Evolutionary conservation across 2,329 filamentous ascomycete genomes (phyloP), one percentile per base, ranked within the genome.

Genomic region (Fonsecaea pugnacius): DNA sequence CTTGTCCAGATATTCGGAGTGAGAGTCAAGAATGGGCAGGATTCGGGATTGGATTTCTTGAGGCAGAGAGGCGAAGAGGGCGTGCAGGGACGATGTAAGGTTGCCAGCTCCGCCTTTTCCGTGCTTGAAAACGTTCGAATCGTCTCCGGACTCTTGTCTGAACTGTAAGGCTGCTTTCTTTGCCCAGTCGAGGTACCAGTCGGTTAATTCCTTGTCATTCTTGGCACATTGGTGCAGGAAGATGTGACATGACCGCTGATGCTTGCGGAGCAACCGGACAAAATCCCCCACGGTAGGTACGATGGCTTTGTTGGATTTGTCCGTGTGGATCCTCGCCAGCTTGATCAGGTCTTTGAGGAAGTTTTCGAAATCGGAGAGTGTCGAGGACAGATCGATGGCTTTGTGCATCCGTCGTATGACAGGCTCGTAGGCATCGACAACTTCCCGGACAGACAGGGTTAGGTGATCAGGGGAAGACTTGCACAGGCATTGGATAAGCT

Each of bases 341-440:
- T 86, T 85, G 74, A 95, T 85, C 63, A 93, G 84, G 67, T 92
- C 90, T 5, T 85, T 84, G 24, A 93, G 73, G 71, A 95, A 92
- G 9, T 78, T 80, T 73, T 93, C 87, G 1, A 85, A 79, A 38
- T 91, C 87, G 40, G 83, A 82, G 6, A 94, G 75, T 21, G 91
- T 89, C 43, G 87, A 87, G 36, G 85, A 86, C 5, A 94, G 81
- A 71, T 93, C 89, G 27, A 92, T 84, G 1, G 85, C 84, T 60
- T 90, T 84, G 73, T 94, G 91, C 6, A 93, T 80, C 2, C 82
- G 79, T 24, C 90, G 83, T 62, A 95, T 91, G 64, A 92, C 86
- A 0, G 89, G 89, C 58, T 92, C 90, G 69, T 90, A 91, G 1
- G 88, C 87, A 0, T 83, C 79, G 5, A 92, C 84, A 0, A 82